phyloP scores from a whole-genome alignment of 257 asterid species.

The Fraxinus quadrangulata region DNA sequence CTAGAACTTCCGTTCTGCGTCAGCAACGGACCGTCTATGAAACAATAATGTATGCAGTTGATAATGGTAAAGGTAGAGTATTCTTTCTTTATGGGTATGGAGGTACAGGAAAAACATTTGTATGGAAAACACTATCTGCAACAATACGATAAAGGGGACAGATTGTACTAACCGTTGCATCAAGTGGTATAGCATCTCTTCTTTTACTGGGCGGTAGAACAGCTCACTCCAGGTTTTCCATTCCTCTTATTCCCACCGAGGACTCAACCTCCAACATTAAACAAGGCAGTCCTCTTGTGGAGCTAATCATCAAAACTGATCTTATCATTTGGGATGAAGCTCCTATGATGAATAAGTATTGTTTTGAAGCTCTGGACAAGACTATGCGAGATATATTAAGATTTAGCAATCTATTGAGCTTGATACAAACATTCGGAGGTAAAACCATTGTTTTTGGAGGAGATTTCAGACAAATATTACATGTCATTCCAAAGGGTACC shows the following conservation, averaged over 20 bases:
- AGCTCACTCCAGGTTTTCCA: not conserved
- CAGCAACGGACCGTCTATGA: not conserved
- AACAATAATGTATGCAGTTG: not conserved
- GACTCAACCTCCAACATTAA: not conserved
- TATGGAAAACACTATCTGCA: not conserved
- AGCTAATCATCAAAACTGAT: not conserved
- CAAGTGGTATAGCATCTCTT: not conserved
- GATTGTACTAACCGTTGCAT: not conserved
- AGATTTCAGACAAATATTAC: not conserved
- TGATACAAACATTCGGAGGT: slow-evolving; percentile 1
- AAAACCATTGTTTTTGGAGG: not conserved
- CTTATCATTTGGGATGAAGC: not conserved
- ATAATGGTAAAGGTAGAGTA: not conserved
- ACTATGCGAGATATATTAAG: not conserved
- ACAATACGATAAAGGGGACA: not conserved
- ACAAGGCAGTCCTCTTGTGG: not conserved
- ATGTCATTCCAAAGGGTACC: not conserved
- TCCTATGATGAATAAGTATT: not conserved
- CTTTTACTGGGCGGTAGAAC: not conserved
- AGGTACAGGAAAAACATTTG: not conserved
- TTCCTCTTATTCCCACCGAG: not conserved
- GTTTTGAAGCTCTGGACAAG: slow-evolving; percentile 3
- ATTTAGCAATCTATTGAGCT: not conserved
- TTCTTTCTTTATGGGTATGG: slow-evolving; percentile 5
- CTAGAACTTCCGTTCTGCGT: no score